Percentiles rank a stretch among this genome's conserved stretches.
phyloP scores from a whole-genome alignment of 2,329 filamentous ascomycete species.

The Penicillium sp. region DNA sequence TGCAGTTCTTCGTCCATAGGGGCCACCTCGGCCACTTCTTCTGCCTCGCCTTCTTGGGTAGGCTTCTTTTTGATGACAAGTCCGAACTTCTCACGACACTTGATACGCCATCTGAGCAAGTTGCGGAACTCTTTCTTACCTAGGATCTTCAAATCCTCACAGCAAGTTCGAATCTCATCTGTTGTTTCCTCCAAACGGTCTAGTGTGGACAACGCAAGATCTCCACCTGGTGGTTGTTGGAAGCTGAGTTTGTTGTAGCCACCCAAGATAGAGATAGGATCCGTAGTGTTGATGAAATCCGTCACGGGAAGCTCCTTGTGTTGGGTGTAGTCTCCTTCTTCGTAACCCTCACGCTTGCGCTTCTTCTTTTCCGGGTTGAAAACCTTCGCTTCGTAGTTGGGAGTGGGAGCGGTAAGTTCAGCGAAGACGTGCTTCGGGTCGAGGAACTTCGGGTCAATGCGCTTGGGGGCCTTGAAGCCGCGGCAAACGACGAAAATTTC shows the following conservation, averaged over 20 bases:
- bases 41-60: slow-evolving; percentile 53
- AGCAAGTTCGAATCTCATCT: slow-evolving; percentile 74
- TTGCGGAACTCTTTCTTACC: slow-evolving; percentile 93
- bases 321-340: slow-evolving; percentile 90
- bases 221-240: slow-evolving; percentile 72
- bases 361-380: slow-evolving; percentile 98
- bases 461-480: slow-evolving; percentile 92
- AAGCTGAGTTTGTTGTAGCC: slow-evolving; percentile 82
- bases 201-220: slow-evolving; percentile 82
- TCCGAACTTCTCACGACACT: slow-evolving; percentile 86
- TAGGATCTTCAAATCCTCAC: slow-evolving; percentile 81
- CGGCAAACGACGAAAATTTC: slow-evolving; percentile 98
- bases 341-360: slow-evolving; percentile 94
- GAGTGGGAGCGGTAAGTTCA: slow-evolving; percentile 78
- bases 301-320: slow-evolving; percentile 86
- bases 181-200: slow-evolving; percentile 85
- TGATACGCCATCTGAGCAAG: slow-evolving; percentile 84
- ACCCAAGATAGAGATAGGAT: slow-evolving; percentile 90
- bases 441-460: slow-evolving; percentile 86
- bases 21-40: slow-evolving; percentile 79
- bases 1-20: slow-evolving; percentile 92
- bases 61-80: slow-evolving; percentile 71
- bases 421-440: slow-evolving; percentile 89
- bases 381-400: slow-evolving; percentile 96
- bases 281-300: slow-evolving; percentile 89